Evolutionary conservation across 2,329 filamentous ascomycete genomes (phyloP).

Genomic region (Stenocarpella maydis): DNA sequence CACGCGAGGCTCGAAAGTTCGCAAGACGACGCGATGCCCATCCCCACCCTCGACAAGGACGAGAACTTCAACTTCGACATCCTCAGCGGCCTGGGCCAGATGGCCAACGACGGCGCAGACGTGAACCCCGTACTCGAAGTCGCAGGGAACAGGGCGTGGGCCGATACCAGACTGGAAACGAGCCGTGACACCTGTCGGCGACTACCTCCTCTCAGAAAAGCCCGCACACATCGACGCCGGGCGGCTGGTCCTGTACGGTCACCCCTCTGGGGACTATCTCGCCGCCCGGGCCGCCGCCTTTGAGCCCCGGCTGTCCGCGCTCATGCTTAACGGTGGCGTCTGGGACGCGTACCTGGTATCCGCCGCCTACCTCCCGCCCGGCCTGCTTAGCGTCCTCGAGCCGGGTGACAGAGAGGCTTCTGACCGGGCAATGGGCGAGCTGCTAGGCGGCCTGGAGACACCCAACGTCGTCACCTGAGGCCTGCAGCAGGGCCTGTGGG

Average conservation of each 20-base stretch:
- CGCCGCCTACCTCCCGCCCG: not conserved
- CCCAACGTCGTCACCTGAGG: not conserved
- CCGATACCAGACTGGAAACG: slow-evolving; percentile 54
- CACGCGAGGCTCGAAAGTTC: not conserved
- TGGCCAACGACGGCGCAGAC: slow-evolving; percentile 10
- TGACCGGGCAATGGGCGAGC: not conserved
- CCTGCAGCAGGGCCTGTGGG: not conserved
- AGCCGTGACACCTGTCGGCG: slow-evolving; percentile 50
- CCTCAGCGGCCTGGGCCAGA: slow-evolving; percentile 3
- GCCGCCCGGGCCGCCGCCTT: slow-evolving; percentile 52
- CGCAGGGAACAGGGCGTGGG: slow-evolving; percentile 48
- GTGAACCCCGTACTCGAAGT: not conserved
- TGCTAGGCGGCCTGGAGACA: not conserved
- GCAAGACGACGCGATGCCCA: not conserved
- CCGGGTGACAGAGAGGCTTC: not conserved
- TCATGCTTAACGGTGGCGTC: slow-evolving; percentile 50
- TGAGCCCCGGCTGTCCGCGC: slow-evolving; percentile 51
- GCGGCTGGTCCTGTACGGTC: slow-evolving; percentile 49
- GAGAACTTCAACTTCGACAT: slow-evolving; percentile 8
- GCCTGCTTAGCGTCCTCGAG: not conserved
- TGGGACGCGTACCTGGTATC: not conserved
- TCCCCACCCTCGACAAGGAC: not conserved
- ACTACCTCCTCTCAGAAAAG: slow-evolving; percentile 43
- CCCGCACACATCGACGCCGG: slow-evolving; percentile 42
- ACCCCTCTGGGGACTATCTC: slow-evolving; percentile 52